Percentiles rank a stretch among this genome's conserved stretches.
These are phyloP conservation scores for Carex myosuroides DNA, from an alignment of 176 grass and related monocot species.

Conservation along the genomic window DNA sequence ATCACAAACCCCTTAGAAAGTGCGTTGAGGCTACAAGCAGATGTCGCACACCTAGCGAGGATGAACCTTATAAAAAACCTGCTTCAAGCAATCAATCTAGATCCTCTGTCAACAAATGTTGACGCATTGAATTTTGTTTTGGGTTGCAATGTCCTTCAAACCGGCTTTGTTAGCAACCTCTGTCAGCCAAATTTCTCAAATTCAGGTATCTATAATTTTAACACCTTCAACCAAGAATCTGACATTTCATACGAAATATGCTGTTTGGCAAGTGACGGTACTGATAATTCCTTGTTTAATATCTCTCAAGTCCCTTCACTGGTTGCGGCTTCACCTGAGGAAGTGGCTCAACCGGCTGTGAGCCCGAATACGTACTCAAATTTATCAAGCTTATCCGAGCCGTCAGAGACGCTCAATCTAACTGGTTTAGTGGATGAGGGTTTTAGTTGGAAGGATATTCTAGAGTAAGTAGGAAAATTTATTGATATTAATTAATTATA, in stretches of 20 bases:
- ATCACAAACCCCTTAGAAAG: neutral
- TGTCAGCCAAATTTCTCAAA: neutral
- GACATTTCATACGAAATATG: neutral
- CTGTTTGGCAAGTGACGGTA: neutral
- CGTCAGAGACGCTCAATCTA: neutral
- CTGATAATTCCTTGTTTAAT: neutral
- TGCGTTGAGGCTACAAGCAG: neutral
- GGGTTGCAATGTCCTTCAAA: neutral
- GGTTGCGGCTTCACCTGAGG: conserved; percentile 3
- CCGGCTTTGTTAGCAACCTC: neutral
- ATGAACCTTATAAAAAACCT: neutral
- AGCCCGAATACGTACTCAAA: neutral
- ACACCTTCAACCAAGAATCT: neutral
- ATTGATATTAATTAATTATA: neutral
- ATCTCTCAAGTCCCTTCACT: neutral
- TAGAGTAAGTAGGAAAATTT: neutral
- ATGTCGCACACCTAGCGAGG: neutral
- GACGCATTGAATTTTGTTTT: neutral
- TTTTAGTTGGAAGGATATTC: neutral
- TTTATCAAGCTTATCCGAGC: neutral
- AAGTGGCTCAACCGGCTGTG: neutral
- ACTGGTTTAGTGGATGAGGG: neutral
- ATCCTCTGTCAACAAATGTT: neutral
- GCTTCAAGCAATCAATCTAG: neutral
- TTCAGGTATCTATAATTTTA: neutral